Conservation (phyloP, 345 rosid species). For the Hibiscus syriacus region DNA sequence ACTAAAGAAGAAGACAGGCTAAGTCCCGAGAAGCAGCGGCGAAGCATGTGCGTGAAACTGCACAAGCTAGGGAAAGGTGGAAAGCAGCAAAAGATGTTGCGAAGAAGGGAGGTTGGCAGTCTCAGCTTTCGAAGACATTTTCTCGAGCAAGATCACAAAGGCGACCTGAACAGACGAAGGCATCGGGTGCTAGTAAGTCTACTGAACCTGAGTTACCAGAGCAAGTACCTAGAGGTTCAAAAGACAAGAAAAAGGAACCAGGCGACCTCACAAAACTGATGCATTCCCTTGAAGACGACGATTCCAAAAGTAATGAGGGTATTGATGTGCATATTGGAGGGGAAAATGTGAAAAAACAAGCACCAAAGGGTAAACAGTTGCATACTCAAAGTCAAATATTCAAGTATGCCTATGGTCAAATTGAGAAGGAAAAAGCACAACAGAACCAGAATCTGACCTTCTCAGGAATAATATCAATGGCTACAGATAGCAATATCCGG, state of each 20-base stretch:
- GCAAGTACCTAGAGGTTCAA: slow-evolving; percentile 31
- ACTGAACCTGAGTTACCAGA: slow-evolving; percentile 11
- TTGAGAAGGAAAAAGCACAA: slow-evolving; percentile 87
- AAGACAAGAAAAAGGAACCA: slow-evolving; percentile 41
- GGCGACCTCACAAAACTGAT: slow-evolving; percentile 60
- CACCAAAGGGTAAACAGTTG: slow-evolving; percentile 63
- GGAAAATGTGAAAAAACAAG: slow-evolving; percentile 53
- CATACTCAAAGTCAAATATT: slow-evolving; percentile 78
- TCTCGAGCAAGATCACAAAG: slow-evolving; percentile 49
- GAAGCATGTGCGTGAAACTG: slow-evolving; percentile 72
- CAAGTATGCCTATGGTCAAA: slow-evolving; percentile 87
- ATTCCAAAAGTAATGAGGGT: slow-evolving; percentile 45
- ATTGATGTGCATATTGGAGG: slow-evolving; percentile 49
- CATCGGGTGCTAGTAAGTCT: slow-evolving; percentile 15
- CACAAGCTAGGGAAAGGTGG: slow-evolving; percentile 91
- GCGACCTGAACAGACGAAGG: slow-evolving; percentile 15
- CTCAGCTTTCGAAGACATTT: slow-evolving; percentile 58
- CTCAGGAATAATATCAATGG: slow-evolving; percentile 86
- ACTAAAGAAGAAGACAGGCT: slow-evolving; percentile 55
- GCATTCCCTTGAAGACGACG: slow-evolving; percentile 51
- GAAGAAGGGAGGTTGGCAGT: slow-evolving; percentile 55
- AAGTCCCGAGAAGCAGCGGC: slow-evolving; percentile 77
- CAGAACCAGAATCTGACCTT: slow-evolving; percentile 61
- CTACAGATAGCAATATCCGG: slow-evolving; percentile 45
- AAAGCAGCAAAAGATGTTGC: slow-evolving; percentile 56